Percentiles rank a stretch among this genome's conserved stretches.
Conservation (phyloP, 805 yeast species). For the Nakazawaea wyomingensis region DNA sequence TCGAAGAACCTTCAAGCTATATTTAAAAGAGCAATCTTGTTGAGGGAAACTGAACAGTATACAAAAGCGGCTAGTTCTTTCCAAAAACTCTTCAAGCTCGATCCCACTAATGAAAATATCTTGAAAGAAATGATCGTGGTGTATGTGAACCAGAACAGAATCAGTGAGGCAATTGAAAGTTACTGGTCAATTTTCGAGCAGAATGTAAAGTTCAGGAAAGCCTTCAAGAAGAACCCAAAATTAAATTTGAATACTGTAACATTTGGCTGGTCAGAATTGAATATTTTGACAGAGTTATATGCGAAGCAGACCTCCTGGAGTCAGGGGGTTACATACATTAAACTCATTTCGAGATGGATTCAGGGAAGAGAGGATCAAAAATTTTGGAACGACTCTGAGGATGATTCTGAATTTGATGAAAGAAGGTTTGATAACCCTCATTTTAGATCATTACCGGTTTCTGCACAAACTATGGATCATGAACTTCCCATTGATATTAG, state of each 20-base stretch:
- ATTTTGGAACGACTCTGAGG: slow-evolving; percentile 60
- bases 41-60: slow-evolving; percentile 58
- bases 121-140: slow-evolving; percentile 57
- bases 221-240: slow-evolving; percentile 18
- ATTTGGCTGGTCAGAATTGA: slow-evolving; percentile 87
- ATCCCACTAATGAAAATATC: slow-evolving; percentile 57
- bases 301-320: slow-evolving; percentile 61
- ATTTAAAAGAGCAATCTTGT: slow-evolving; percentile 60
- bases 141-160: slow-evolving; percentile 49
- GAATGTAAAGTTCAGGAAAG: slow-evolving; percentile 40
- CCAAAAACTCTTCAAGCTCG: slow-evolving; percentile 47
- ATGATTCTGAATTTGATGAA: slow-evolving; percentile 82
- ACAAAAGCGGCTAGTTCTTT: slow-evolving; percentile 74
- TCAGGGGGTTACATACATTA: slow-evolving; percentile 60
- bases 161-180: slow-evolving; percentile 68
- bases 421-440: slow-evolving; percentile 48
- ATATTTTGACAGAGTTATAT: slow-evolving; percentile 76
- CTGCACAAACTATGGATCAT: slow-evolving; percentile 35
- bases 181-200: slow-evolving; percentile 60
- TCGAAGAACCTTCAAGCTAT: slow-evolving; percentile 49
- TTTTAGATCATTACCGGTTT: slow-evolving; percentile 34
- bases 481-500: slow-evolving; percentile 83
- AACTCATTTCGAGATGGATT: slow-evolving; percentile 77
- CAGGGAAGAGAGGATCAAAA: slow-evolving; percentile 58
- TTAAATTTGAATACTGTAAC: slow-evolving; percentile 30